A percentile compares a stretch with the other conserved stretches of the same genome.
phyloP scores from a whole-genome alignment of 805 yeast genomes.

The Lachancea mirantina region DNA sequence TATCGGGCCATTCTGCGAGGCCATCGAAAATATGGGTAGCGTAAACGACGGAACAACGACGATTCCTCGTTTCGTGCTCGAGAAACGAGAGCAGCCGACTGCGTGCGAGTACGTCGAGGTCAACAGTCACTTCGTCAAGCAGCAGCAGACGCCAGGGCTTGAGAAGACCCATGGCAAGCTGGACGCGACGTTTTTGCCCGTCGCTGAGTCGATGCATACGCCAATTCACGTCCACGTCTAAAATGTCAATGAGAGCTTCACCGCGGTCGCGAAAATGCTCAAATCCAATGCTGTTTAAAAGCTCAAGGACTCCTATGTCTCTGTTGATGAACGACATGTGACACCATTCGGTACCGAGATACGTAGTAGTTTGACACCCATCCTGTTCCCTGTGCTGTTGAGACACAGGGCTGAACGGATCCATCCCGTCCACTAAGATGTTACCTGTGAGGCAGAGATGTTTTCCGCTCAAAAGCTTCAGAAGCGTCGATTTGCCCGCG shows the following conservation, averaged over 20 bases:
- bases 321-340: slow-evolving; percentile 81
- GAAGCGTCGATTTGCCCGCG: slow-evolving; percentile 90
- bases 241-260: slow-evolving; percentile 61
- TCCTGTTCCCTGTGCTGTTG: slow-evolving; percentile 32
- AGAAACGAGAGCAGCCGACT: slow-evolving; percentile 64
- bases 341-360: slow-evolving; percentile 97
- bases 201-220: slow-evolving; percentile 88
- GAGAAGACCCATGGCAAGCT: slow-evolving; percentile 84
- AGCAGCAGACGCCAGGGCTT: slow-evolving; percentile 84
- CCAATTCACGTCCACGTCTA: slow-evolving; percentile 87
- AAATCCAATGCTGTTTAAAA: slow-evolving; percentile 80
- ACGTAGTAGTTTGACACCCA: slow-evolving; percentile 53
- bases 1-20: slow-evolving; percentile 82
- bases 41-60: slow-evolving; percentile 76
- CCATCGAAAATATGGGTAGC: slow-evolving; percentile 98
- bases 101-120: slow-evolving; percentile 87
- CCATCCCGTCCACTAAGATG: slow-evolving; percentile 69
- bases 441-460: slow-evolving; percentile 70
- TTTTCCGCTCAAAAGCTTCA: slow-evolving; percentile 84
- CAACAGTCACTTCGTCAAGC: slow-evolving; percentile 96
- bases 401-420: slow-evolving; percentile 65
- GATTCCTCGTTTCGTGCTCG: slow-evolving; percentile 57
- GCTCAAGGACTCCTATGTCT: slow-evolving; percentile 78
- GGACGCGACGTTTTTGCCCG: slow-evolving; percentile 93
- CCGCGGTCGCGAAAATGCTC: slow-evolving; percentile 67